Base-by-base conservation (phyloP, 441 rosid species). In the Mallotus japonicus region DNA sequence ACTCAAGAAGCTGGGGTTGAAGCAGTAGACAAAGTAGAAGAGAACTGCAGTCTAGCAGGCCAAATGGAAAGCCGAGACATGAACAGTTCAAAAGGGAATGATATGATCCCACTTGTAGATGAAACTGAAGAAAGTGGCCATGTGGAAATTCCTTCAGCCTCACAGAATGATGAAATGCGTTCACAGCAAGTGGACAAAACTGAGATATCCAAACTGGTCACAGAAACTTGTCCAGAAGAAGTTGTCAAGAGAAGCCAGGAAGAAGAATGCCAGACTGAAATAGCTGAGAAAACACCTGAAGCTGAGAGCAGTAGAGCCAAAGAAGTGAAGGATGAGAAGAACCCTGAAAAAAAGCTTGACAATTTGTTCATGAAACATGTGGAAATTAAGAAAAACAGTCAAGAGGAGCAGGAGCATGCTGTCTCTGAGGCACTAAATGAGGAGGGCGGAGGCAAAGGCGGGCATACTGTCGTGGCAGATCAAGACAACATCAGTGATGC, bases 141-240 rank as follows among this genome's bases (percentile, higher is more conserved):
- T 47, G 34, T 40, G 7, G 78, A 67, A 11, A 64, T 55, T 62
- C 37, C 71, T 55, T 16, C 51, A 58, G 73, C 28, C 32, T 8
- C 37, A 28, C 55, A 79, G 61, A 59, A 62, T 44, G 81, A 75
- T n/a, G 71, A 70, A 19, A 64, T 32, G 65, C 17, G 68, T 73
- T 54, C 49, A n/a, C 79, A 76, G 66, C 58, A 50, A 73, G 77
- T 7, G 66, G 79, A 56, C 20, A 74, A 68, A 60, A 73, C 65
- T 53, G 82, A 78, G 17, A 44, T 59, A 24, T 28, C 63, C 20
- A 58, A 47, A 40, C 67, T 7, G 12, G 74, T 68, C 60, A 19
- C 76, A 37, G 76, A 75, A 75, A 66, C 58, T 37, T 17, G 16
- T 56, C 32, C 75, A 46, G 73, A 73, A 34, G 60, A 69, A 64